Conservation (phyloP, 805 yeast genomes). For the Ogataea angusta region DNA sequence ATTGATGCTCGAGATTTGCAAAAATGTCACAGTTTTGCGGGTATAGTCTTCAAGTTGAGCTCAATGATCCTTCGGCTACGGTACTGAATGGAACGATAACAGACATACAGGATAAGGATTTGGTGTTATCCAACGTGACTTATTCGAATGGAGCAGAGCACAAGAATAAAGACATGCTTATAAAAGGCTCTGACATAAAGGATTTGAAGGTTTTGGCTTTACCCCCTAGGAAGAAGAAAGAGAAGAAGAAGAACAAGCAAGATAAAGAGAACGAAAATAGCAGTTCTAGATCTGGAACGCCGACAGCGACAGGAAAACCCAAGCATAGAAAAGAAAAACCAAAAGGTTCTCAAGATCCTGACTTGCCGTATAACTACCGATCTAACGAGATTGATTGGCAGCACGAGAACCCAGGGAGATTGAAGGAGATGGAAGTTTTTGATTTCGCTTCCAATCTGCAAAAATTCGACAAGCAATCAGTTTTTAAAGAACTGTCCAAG, state of each 20-base stretch:
- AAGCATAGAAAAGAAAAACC: conserved; percentile 19
- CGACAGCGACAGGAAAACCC: conserved; percentile 5
- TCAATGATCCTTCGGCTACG: conserved; percentile 36
- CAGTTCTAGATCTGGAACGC: conserved; percentile 8
- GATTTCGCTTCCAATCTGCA: conserved; percentile 82
- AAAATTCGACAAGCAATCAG: conserved; percentile 75
- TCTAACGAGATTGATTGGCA: conserved; percentile 45
- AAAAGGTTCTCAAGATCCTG: conserved; percentile 16
- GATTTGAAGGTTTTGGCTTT: conserved; percentile 57
- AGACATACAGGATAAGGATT: conserved; percentile 21
- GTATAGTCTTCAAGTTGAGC: conserved; percentile 41
- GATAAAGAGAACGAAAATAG: conserved; percentile 9
- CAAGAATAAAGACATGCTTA: conserved; percentile 18
- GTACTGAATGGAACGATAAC: conserved; percentile 27
- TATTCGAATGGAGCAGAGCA: conserved; percentile 28
- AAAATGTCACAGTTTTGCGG: conserved; percentile 42
- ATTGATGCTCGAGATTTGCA: background rate
- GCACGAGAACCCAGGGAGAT: conserved; percentile 42
- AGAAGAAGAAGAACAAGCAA: conserved; percentile 20
- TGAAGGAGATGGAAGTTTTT: conserved; percentile 60
- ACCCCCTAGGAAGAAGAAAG: conserved; percentile 36
- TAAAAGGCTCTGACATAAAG: conserved; percentile 40
- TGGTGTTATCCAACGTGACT: conserved; percentile 32
- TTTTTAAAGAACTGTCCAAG: conserved; percentile 71
- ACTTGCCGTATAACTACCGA: conserved; percentile 21